Evolutionary conservation across 2,329 filamentous ascomycete species (phyloP).

Genomic region (Pyrenochaeta sp.): DNA sequence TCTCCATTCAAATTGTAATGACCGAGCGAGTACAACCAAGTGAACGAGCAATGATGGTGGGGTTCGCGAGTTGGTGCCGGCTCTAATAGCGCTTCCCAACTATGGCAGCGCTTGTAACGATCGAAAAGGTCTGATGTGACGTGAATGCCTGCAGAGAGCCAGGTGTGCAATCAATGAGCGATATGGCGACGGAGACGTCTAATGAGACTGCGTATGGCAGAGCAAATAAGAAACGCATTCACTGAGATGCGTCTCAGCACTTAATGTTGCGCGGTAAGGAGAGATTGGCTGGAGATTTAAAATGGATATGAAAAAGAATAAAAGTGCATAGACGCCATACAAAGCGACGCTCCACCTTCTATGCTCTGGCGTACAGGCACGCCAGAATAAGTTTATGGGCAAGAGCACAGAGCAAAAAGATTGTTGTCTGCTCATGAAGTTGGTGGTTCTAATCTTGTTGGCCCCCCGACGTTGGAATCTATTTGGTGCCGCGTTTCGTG

Average conservation of each 20-base stretch:
- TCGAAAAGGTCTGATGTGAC: constrained; percentile 8
- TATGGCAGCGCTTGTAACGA: constrained; percentile 14
- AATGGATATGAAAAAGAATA: neutral
- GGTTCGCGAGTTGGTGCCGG: neutral
- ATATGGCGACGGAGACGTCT: constrained; percentile 2
- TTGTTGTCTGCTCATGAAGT: neutral
- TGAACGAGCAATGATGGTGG: neutral
- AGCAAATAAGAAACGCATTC: neutral
- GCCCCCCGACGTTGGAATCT: constrained; percentile 1
- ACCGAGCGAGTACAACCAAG: neutral
- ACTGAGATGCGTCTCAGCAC: neutral
- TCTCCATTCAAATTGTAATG: neutral
- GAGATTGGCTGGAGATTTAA: neutral
- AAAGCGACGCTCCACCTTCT: neutral
- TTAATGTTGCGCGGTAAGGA: neutral
- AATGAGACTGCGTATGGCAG: constrained; percentile 9
- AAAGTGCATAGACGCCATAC: neutral
- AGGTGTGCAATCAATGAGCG: constrained; percentile 11
- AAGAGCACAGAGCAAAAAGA: neutral
- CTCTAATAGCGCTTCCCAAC: neutral
- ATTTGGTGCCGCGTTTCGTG: constrained; percentile 4
- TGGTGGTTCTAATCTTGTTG: neutral
- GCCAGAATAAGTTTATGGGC: neutral
- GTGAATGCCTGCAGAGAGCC: constrained; percentile 6
- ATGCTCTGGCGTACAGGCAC: neutral